Percentiles rank a stretch among this genome's conserved stretches.
Evolutionary conservation across 768 basidiomycete genomes (phyloP).

Genomic region (Chalciporus piperatus): DNA sequence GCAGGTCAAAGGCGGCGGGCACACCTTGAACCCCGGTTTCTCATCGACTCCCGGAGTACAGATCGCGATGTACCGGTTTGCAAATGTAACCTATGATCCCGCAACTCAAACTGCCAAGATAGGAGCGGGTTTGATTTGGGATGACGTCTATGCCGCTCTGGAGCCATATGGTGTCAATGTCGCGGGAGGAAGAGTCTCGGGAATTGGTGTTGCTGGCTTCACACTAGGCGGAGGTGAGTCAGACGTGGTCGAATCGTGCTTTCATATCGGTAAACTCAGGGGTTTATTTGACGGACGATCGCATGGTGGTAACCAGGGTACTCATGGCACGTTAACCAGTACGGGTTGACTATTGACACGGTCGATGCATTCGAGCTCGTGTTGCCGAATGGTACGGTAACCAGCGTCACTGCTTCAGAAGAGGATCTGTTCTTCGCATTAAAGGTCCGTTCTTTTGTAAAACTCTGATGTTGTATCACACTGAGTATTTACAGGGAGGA

Average conservation of each 20-base stretch:
- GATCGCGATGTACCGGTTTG: constrained; percentile 53
- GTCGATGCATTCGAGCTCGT: constrained; percentile 58
- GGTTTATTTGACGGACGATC: background rate
- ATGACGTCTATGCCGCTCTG: constrained; percentile 59
- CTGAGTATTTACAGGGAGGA: constrained; percentile 45
- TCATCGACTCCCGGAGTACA: constrained; percentile 61
- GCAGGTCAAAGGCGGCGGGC: constrained; percentile 65
- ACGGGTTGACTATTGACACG: constrained; percentile 56
- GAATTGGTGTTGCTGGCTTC: constrained; percentile 59
- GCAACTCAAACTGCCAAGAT: constrained; percentile 38
- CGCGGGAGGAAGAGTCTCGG: constrained; percentile 56
- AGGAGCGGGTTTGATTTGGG: constrained; percentile 54
- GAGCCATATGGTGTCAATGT: constrained; percentile 49
- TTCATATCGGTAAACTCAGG: background rate
- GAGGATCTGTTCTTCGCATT: constrained; percentile 45
- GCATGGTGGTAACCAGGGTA: constrained; percentile 41
- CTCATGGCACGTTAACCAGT: constrained; percentile 62
- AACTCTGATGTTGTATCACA: background rate
- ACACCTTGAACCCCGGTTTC: constrained; percentile 52
- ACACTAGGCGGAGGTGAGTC: constrained; percentile 53
- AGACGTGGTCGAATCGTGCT: background rate
- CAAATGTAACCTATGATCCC: constrained; percentile 41
- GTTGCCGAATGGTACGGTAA: constrained; percentile 49
- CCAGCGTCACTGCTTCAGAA: constrained; percentile 32
- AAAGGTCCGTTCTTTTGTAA: constrained; percentile 32